These are phyloP conservation scores for Malus sylvestris DNA, from an alignment of 306 rosid genomes.

Conservation along the genomic window DNA sequence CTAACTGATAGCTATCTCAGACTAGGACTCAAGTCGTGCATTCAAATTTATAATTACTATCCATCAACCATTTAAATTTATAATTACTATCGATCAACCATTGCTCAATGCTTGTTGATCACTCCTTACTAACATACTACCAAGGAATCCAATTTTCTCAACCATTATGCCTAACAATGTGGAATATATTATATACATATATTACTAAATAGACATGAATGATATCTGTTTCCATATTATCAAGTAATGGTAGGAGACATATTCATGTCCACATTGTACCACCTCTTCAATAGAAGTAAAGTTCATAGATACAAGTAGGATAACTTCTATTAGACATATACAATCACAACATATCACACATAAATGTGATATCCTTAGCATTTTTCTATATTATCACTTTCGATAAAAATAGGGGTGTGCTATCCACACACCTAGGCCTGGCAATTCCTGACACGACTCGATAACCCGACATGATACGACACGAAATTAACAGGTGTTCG, in stretches of 20 bases:
- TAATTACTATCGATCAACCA: background rate
- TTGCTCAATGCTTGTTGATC: slow-evolving; percentile 7
- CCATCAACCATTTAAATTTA: background rate
- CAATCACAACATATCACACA: background rate
- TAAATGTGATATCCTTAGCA: too few relatives aligned
- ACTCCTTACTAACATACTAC: slow-evolving; percentile 7
- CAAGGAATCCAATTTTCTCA: slow-evolving; percentile 27
- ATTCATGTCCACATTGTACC: background rate
- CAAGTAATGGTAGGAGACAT: background rate
- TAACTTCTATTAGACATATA: background rate
- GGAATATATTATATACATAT: background rate
- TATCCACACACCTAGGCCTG: too few relatives aligned
- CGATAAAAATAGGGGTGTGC: background rate
- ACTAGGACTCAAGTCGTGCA: background rate
- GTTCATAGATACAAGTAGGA: background rate
- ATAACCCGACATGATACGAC: too few relatives aligned
- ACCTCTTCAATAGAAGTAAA: background rate
- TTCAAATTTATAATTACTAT: background rate
- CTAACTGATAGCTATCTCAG: slow-evolving; percentile 10
- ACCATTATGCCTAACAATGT: slow-evolving; percentile 36
- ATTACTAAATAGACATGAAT: background rate
- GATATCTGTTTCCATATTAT: background rate
- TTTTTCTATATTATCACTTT: background rate
- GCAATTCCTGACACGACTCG: too few relatives aligned
- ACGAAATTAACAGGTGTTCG: too few relatives aligned